Evolutionary conservation across 352 stramenopile species (phyloP).

Genomic region (Globisporangium apiculatum): DNA sequence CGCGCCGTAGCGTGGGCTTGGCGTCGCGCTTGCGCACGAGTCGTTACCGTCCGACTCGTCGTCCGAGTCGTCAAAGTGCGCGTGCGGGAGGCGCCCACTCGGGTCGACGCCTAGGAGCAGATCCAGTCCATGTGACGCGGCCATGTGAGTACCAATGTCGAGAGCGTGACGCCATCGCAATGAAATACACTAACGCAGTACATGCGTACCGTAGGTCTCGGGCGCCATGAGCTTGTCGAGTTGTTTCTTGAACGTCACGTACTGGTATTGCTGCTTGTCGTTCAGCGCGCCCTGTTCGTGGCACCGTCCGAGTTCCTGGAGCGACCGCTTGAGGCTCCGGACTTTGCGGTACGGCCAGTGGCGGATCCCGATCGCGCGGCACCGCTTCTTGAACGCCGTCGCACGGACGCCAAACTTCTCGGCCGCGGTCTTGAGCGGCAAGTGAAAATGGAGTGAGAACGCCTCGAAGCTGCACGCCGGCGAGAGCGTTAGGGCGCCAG

Average conservation of each 20-base stretch:
- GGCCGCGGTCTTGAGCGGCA: slow-evolving; percentile 57
- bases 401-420: slow-evolving; percentile 75
- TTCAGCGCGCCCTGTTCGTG: slow-evolving; percentile 49
- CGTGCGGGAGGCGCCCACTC: slow-evolving; percentile 1
- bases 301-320: slow-evolving; percentile 58
- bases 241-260: slow-evolving; percentile 53
- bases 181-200: too few relatives aligned
- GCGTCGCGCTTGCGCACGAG: background rate
- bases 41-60: slow-evolving; percentile 6
- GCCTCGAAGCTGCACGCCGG: slow-evolving; percentile 24
- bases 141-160: too few relatives aligned
- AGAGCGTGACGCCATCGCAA: too few relatives aligned
- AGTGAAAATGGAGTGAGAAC: slow-evolving; percentile 35
- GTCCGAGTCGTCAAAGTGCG: slow-evolving; percentile 4
- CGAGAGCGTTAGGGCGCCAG: too few relatives aligned
- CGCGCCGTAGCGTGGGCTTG: slow-evolving; percentile 38
- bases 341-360: slow-evolving; percentile 74
- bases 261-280: slow-evolving; percentile 59
- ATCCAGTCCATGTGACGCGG: too few relatives aligned
- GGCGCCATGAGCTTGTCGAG: slow-evolving; percentile 56
- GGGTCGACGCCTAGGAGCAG: slow-evolving; percentile 3
- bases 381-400: slow-evolving; percentile 76
- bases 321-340: slow-evolving; percentile 54
- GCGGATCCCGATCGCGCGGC: slow-evolving; percentile 59
- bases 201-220: slow-evolving; percentile 34